Base-by-base conservation (phyloP, 2,329 filamentous ascomycete species). In the Diaporthe eres region DNA sequence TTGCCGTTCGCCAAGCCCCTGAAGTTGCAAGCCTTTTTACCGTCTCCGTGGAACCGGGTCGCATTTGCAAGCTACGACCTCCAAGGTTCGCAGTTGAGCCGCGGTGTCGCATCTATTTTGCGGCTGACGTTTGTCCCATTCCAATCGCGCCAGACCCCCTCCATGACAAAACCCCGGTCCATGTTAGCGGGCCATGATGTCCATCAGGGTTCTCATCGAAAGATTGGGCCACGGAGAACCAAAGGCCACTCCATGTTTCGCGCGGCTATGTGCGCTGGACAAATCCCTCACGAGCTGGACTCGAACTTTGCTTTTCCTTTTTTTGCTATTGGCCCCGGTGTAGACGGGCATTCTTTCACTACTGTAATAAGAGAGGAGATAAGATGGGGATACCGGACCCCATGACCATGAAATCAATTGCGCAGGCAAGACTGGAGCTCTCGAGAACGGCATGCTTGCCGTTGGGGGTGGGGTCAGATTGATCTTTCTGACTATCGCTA, bases 191-290 rank as follows among this genome's bases (percentile, higher is more conserved):
- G 42, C 61, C 61, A 42, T 3, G 31, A 39, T 42, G 57, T 60
- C 47, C 71, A 72, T 63, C 57, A 72, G 37, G 71, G 71, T 72
- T 61, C 71, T 72, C 57, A 31, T 44, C 55, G 22, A 49, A 47
- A 49, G 65, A 53, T 44, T 42, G n/a, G 39, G 19, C 31, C 57
- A 53, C n/a, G 71, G 55, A 51, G 31, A 72, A 47, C 53, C 39
- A 71, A 19, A 53, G 47, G 42, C 22, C 31, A 28, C 31, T 53
- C 47, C 22, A 68, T 39, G 31, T 25, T 68, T 53, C 65, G 65
- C 47, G 65, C 65, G 31, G 60, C 39, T 44, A 13, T 31, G 22
- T 68, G 65, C n/a, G 31, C n/a, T 53, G 65, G 65, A 51, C 31
- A 53, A 68, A 68, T 68, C 31, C 44, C 63, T 68, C 65, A 68